Conservation (phyloP, 2,329 filamentous ascomycete genomes). For the Aphanoascus verrucosus region DNA sequence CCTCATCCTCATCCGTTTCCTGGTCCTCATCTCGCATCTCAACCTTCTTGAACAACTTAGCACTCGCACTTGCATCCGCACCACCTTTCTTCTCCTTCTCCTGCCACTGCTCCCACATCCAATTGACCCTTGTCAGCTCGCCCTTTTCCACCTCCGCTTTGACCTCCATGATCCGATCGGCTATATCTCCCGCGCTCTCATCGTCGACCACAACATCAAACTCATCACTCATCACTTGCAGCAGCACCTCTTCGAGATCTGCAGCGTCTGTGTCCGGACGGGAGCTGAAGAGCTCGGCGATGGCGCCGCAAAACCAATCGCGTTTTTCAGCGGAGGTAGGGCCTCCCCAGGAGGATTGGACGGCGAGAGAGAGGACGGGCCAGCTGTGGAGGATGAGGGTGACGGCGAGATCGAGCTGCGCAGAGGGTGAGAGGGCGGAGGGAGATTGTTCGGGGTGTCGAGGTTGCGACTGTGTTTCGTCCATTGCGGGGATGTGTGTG, state of each 20-base stretch:
- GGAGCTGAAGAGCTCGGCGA: constrained; percentile 64
- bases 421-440: constrained; percentile 32
- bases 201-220: constrained; percentile 91
- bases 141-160: constrained; percentile 55
- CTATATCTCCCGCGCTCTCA: constrained; percentile 66
- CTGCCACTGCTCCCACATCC: constrained; percentile 43
- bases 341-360: constrained; percentile 80
- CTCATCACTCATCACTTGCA: constrained; percentile 90
- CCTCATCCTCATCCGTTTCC: constrained; percentile 49
- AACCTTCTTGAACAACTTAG: constrained; percentile 28
- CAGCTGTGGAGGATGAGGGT: constrained; percentile 77
- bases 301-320: constrained; percentile 86
- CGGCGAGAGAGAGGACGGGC: constrained; percentile 77
- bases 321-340: constrained; percentile 74
- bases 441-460: not conserved
- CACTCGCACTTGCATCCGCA: constrained; percentile 37
- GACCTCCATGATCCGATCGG: constrained; percentile 59
- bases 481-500: not conserved
- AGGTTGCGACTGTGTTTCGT: not conserved
- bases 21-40: constrained; percentile 42
- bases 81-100: constrained; percentile 32
- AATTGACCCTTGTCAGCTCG: constrained; percentile 53
- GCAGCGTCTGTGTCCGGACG: constrained; percentile 56
- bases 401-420: constrained; percentile 74
- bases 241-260: constrained; percentile 71